Evolutionary conservation across 2,329 filamentous ascomycete genomes (phyloP), one percentile per base, ranked within the genome.

Genomic region (Rosellinia necatrix): DNA sequence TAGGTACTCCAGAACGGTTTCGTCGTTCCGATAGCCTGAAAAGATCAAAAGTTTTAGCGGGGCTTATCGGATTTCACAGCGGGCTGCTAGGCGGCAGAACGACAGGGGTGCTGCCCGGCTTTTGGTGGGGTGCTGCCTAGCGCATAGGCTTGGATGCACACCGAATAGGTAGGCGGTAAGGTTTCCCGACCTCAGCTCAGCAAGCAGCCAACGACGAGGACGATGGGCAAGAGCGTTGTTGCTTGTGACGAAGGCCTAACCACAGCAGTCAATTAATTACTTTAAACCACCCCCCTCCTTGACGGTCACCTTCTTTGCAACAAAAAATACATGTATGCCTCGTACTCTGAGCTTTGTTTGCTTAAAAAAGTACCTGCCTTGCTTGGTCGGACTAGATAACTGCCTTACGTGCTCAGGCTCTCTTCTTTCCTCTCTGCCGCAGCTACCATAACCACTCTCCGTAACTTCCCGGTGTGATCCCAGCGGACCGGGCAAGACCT

Each of bases 131-230:
- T n/a, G n/a, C n/a, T n/a, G n/a, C n/a, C n/a, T n/a, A n/a, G n/a
- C n/a, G n/a, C n/a, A n/a, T n/a, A n/a, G n/a, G n/a, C n/a, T n/a
- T n/a, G n/a, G n/a, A n/a, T n/a, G n/a, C n/a, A 17, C 10, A 49
- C 49, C 4, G 24, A 50, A 40, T 9, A 21, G 56, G 62, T 12
- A 64, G 60, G 62, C 62, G 62, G 62, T 64, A 41, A 56, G 53
- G 10, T 35, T 61, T 54, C 57, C 34, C 34, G 47, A 48, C 41
- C 44, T 43, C 58, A 17, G 47, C 32, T 32, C 56, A 42, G 34
- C 59, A 42, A 49, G 38, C 30, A n/a, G 15, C 30, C 10, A 12
- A 34, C 55, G 49, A 52, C 57, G 50, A 58, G 53, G 48, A 21
- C 34, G 53, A 53, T n/a, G 42, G 44, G 30, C 46, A n/a, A 22